Conservation (phyloP, 306 rosid species). For the Comarum palustre region DNA sequence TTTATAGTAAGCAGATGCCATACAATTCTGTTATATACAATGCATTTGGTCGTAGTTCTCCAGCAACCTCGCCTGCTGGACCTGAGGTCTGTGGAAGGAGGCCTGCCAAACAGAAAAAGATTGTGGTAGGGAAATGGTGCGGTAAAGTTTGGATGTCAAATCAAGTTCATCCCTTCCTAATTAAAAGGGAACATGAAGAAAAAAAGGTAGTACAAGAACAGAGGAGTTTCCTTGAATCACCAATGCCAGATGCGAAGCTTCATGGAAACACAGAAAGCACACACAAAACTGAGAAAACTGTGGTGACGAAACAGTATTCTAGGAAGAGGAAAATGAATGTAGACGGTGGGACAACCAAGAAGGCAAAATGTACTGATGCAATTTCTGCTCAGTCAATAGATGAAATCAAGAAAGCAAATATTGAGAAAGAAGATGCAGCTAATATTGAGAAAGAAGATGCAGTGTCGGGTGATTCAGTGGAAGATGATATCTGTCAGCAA, state of each 20-base stretch:
- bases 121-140: constrained; percentile 97
- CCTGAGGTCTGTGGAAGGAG: constrained; percentile 69
- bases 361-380: constrained; percentile 38
- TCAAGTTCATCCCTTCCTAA: constrained; percentile 87
- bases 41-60: constrained; percentile 81
- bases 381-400: constrained; percentile 37
- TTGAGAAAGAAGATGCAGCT: constrained; percentile 29
- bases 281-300: constrained; percentile 35
- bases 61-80: constrained; percentile 48
- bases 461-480: constrained; percentile 38
- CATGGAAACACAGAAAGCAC: constrained; percentile 47
- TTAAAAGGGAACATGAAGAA: constrained; percentile 58
- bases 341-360: constrained; percentile 44
- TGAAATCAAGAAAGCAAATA: constrained; percentile 27
- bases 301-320: constrained; percentile 41
- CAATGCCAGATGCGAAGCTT: constrained; percentile 48
- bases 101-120: constrained; percentile 62
- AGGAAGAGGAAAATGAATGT: constrained; percentile 69
- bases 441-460: constrained; percentile 30
- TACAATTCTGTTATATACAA: constrained; percentile 86
- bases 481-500: constrained; percentile 25
- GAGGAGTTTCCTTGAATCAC: constrained; percentile 41
- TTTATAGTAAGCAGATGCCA: constrained; percentile 97
- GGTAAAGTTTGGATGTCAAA: constrained; percentile 98
- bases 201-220: constrained; percentile 41